Conservation (phyloP, 495 filamentous ascomycete species). For the Gamarada debralockiae region DNA sequence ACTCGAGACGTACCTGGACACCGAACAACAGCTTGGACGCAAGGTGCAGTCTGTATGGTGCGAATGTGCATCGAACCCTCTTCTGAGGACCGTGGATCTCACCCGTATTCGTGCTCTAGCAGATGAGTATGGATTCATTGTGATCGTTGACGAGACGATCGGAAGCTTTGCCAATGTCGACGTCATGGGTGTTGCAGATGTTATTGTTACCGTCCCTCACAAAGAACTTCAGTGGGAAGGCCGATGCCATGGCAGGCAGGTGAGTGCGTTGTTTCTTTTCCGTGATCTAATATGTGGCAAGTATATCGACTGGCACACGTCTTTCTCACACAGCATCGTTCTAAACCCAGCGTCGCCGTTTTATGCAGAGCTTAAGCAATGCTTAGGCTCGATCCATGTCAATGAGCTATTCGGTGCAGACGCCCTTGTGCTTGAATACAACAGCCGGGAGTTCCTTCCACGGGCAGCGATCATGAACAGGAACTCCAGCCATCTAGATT, state of each 20-base stretch:
- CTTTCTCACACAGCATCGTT: too few species aligned
- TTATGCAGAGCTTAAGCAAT: constrained; percentile 26
- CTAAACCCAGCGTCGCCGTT: constrained; percentile 34
- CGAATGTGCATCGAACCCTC: constrained; percentile 33
- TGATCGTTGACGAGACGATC: constrained; percentile 34
- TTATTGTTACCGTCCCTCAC: constrained; percentile 43
- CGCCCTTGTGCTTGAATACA: constrained; percentile 34
- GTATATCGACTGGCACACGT: too few species aligned
- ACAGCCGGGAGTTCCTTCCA: constrained; percentile 34
- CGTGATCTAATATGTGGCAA: too few species aligned
- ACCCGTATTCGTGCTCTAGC: constrained; percentile 28
- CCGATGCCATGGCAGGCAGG: constrained; percentile 51
- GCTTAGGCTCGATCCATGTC: constrained; percentile 25
- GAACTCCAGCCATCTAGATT: constrained; percentile 28
- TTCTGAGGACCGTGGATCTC: constrained; percentile 25
- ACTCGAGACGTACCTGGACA: too few species aligned
- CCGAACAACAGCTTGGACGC: too few species aligned
- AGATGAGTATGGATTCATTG: constrained; percentile 23
- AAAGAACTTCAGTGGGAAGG: constrained; percentile 46
- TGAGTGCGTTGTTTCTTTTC: too few species aligned
- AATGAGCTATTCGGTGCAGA: constrained; percentile 39
- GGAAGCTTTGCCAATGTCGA: constrained; percentile 32
- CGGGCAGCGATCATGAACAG: constrained; percentile 37
- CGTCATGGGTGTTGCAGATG: constrained; percentile 35
- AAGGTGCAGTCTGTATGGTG: too few species aligned